Conservation (phyloP, 108 stramenopile genomes). For the Mediolabrus comicus region DNA sequence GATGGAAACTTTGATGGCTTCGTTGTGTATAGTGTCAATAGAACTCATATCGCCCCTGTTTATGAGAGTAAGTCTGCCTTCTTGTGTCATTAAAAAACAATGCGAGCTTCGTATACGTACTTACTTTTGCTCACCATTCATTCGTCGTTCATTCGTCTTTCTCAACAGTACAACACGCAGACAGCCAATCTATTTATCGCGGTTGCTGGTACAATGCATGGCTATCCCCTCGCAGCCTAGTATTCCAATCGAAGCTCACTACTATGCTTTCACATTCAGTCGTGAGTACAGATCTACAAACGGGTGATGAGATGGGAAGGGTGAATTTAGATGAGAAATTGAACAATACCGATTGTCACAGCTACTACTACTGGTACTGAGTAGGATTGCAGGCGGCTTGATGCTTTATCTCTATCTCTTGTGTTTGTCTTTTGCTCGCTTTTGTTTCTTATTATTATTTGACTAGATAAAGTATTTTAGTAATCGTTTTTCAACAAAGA, state of each 20-base stretch:
- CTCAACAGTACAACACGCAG: constrained; percentile 35
- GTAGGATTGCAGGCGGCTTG: background rate
- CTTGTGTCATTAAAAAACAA: background rate
- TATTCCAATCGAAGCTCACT: constrained; percentile 36
- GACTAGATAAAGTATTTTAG: too few relatives aligned
- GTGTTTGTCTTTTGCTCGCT: background rate
- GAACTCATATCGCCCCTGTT: constrained; percentile 20
- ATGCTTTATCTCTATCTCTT: background rate
- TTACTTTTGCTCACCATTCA: background rate
- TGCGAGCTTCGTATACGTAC: background rate
- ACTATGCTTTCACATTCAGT: constrained; percentile 43
- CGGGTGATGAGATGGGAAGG: constrained; percentile 17
- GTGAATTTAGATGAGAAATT: constrained; percentile 32
- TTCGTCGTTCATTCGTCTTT: background rate
- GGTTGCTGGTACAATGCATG: constrained; percentile 49
- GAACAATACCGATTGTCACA: constrained; percentile 21
- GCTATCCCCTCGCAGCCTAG: constrained; percentile 37
- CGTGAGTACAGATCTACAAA: constrained; percentile 31
- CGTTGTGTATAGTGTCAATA: constrained; percentile 36
- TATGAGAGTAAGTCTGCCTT: constrained; percentile 27
- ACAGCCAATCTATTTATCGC: constrained; percentile 16
- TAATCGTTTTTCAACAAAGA: too few relatives aligned
- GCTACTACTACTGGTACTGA: background rate
- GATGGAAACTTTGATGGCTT: constrained; percentile 50
- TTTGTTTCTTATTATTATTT: too few relatives aligned